phyloP scores from a whole-genome alignment of 2,329 filamentous ascomycete genomes.

The Scedosporium aurantiacum region DNA sequence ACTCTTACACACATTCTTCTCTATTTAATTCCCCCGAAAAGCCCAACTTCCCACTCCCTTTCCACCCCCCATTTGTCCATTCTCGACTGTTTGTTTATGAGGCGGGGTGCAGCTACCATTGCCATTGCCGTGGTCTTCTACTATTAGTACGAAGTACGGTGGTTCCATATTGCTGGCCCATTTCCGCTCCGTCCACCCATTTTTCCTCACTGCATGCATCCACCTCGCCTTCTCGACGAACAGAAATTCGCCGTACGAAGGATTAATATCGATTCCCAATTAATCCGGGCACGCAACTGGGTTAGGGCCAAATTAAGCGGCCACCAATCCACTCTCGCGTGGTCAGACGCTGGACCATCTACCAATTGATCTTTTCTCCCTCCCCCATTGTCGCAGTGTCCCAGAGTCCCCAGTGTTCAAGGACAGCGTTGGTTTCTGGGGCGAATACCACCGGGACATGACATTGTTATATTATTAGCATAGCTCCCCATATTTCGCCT shows the following conservation, averaged over 20 bases:
- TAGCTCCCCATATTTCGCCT: conserved; percentile 8
- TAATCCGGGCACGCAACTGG: conserved; percentile 8
- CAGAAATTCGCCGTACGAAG: conserved; percentile 1
- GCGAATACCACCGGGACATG: neutral
- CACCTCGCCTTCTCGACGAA: neutral
- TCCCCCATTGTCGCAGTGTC: neutral
- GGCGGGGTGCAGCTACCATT: neutral
- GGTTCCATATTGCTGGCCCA: neutral
- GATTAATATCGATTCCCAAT: conserved; percentile 3
- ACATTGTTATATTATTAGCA: conserved; percentile 3
- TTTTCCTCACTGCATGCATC: neutral
- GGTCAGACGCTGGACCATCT: conserved; percentile 6
- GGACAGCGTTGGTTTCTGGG: neutral
- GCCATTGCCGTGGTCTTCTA: neutral
- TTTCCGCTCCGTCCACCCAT: too few species aligned
- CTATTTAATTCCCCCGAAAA: neutral
- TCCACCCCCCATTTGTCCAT: neutral
- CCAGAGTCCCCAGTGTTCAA: neutral
- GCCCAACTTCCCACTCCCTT: neutral
- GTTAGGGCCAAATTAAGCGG: conserved; percentile 1
- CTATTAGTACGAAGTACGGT: neutral
- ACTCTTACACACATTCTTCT: neutral
- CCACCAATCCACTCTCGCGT: conserved; percentile 1
- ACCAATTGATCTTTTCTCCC: neutral
- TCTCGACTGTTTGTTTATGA: too few species aligned